Evolutionary conservation across 371 early-diverging fungal genomes (phyloP).

Genomic region (Actinomortierella ambigua): DNA sequence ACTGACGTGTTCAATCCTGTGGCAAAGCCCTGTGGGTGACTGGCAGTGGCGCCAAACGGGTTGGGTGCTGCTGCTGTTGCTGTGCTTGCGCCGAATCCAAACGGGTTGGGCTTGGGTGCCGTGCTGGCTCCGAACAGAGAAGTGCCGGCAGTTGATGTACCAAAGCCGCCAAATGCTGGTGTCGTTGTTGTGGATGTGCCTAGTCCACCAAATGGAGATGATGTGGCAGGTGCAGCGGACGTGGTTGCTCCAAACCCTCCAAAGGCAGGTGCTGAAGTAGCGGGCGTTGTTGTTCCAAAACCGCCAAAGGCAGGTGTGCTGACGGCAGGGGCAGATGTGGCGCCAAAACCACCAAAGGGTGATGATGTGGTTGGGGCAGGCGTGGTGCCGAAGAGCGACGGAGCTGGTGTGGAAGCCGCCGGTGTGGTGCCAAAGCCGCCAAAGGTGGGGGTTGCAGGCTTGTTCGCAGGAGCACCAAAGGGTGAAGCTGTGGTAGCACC

Average conservation of each 20-base stretch:
- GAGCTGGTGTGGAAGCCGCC: slow-evolving; percentile 17
- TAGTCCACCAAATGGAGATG: slow-evolving; percentile 17
- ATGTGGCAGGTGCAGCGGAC: slow-evolving; percentile 19
- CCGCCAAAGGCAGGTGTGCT: slow-evolving; percentile 14
- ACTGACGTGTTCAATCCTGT: slow-evolving; percentile 10
- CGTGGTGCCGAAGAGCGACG: slow-evolving; percentile 24
- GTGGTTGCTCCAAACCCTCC: slow-evolving; percentile 19
- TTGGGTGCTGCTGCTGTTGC: slow-evolving; percentile 7
- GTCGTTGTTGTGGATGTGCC: slow-evolving; percentile 25
- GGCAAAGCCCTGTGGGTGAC: slow-evolving; percentile 1
- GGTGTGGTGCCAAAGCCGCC: slow-evolving; percentile 35
- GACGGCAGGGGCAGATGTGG: slow-evolving; percentile 16
- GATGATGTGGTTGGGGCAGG: slow-evolving; percentile 20
- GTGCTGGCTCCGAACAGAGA: slow-evolving; percentile 20
- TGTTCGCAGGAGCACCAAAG: slow-evolving; percentile 11
- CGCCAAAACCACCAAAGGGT: slow-evolving; percentile 12
- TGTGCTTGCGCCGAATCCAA: slow-evolving; percentile 18
- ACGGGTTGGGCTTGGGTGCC: slow-evolving; percentile 15
- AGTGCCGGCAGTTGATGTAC: slow-evolving; percentile 25
- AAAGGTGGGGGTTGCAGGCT: slow-evolving; percentile 8
- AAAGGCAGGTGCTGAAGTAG: slow-evolving; percentile 5
- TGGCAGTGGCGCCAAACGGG: slow-evolving; percentile 18
- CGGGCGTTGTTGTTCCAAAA: slow-evolving; percentile 17
- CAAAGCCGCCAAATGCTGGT: slow-evolving; percentile 30
- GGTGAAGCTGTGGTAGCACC: slow-evolving; percentile 24